Conservation (phyloP, 1,139 yeast genomes). For the Hansenula lynferdii region DNA sequence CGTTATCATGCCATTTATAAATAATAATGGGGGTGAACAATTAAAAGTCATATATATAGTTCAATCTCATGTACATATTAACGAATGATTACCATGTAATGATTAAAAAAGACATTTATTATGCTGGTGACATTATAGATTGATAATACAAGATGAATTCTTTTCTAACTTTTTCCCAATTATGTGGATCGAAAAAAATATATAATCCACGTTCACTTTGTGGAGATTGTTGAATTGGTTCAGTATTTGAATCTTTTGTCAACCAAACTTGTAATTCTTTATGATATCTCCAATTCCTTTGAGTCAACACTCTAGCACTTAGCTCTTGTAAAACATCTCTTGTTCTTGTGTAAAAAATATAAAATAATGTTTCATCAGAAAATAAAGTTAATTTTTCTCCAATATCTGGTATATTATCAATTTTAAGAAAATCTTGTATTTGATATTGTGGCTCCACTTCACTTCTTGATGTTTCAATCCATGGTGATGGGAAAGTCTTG, state of each 20-base stretch:
- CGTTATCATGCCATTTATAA: conserved; percentile 76
- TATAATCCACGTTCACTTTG: conserved; percentile 95
- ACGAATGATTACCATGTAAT: too few relatives aligned
- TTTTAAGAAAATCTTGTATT: conserved; percentile 37
- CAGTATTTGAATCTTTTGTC: conserved; percentile 88
- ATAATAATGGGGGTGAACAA: conserved; percentile 3
- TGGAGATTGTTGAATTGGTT: conserved; percentile 80
- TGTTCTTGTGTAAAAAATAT: conserved; percentile 91
- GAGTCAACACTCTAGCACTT: conserved; percentile 84
- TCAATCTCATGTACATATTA: conserved; percentile 8
- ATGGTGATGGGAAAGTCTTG: conserved; percentile 81
- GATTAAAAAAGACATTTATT: background rate
- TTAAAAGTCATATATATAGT: background rate
- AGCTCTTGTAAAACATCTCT: conserved; percentile 90
- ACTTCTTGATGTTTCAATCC: conserved; percentile 88
- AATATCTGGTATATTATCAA: conserved; percentile 10
- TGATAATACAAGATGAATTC: conserved; percentile 70
- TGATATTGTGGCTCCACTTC: conserved; percentile 83
- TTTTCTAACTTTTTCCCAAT: conserved; percentile 93
- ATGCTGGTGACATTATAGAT: conserved; percentile 33
- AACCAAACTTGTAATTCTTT: conserved; percentile 95
- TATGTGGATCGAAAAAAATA: conserved; percentile 91
- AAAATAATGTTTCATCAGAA: conserved; percentile 90
- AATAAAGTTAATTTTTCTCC: conserved; percentile 64
- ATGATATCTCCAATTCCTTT: conserved; percentile 96